Evolutionary conservation across 164 flowering plant species (phyloP).

Genomic region (Chimonanthus praecox): DNA sequence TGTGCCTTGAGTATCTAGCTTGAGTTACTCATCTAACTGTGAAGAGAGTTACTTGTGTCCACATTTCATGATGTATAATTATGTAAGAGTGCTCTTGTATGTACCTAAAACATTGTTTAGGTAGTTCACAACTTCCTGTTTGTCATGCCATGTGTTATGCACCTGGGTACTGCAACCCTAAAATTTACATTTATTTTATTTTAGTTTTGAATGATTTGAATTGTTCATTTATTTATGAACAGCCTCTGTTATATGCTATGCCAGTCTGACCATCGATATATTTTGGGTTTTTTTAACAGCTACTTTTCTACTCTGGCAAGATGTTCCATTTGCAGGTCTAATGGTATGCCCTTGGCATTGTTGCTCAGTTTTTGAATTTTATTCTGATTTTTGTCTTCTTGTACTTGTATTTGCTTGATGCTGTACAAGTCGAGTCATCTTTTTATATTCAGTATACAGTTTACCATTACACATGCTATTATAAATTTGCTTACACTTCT

Average conservation of each 20-base stretch:
- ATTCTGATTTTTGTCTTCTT: constrained; percentile 1
- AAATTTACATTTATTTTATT: no score
- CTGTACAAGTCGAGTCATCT: background rate
- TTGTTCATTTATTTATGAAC: background rate
- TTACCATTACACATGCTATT: background rate
- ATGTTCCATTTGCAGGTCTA: constrained; percentile 95
- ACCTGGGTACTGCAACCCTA: no score
- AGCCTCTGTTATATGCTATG: background rate
- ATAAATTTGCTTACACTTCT: background rate
- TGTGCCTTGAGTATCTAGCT: no score
- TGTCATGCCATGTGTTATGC: no score
- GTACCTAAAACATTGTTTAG: no score
- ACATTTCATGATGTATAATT: no score
- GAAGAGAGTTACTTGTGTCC: no score
- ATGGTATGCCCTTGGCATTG: constrained; percentile 42
- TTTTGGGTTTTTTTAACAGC: constrained; percentile 36
- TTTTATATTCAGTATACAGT: background rate
- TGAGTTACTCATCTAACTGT: no score
- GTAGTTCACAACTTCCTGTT: no score
- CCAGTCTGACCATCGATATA: constrained; percentile 1
- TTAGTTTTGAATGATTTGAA: background rate
- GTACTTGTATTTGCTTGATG: background rate
- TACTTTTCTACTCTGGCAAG: constrained; percentile 93
- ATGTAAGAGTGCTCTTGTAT: no score
- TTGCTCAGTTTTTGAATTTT: background rate